phyloP scores from a whole-genome alignment of 2,329 filamentous ascomycete genomes.

The Penicillium concentricum region DNA sequence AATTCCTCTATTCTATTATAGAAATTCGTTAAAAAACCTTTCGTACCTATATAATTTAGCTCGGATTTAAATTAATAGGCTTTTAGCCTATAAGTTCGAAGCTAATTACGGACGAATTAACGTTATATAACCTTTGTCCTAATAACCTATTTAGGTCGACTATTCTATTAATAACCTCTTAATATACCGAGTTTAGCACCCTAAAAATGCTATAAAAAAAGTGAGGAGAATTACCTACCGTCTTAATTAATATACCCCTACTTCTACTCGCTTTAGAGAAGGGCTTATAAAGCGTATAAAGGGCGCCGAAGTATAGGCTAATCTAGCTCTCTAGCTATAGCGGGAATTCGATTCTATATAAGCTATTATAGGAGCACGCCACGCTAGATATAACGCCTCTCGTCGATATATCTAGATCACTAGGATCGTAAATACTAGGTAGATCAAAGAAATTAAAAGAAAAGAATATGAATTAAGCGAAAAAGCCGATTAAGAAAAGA shows the following conservation, averaged over 20 bases:
- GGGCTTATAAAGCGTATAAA: not conserved
- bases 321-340: not conserved
- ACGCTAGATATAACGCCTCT: not conserved
- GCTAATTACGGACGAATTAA: not conserved
- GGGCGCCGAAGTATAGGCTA: not conserved
- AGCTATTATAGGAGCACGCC: not conserved
- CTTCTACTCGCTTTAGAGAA: not conserved
- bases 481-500: not conserved
- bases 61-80: not conserved
- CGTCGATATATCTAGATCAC: not conserved
- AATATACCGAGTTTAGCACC: not conserved
- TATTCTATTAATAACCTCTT: not conserved
- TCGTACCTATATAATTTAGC: no score
- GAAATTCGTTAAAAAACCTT: not conserved
- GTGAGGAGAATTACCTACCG: not conserved
- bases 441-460: not conserved
- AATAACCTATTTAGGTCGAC: not conserved
- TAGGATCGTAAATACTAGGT: not conserved
- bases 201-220: not conserved
- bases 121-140: not conserved
- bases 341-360: not conserved
- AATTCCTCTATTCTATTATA: not conserved
- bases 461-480: not conserved
- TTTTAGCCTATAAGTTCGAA: not conserved
- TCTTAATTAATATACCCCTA: not conserved